phyloP scores from a whole-genome alignment of 768 basidiomycete genomes.

The Fistulinella prunicolor region DNA sequence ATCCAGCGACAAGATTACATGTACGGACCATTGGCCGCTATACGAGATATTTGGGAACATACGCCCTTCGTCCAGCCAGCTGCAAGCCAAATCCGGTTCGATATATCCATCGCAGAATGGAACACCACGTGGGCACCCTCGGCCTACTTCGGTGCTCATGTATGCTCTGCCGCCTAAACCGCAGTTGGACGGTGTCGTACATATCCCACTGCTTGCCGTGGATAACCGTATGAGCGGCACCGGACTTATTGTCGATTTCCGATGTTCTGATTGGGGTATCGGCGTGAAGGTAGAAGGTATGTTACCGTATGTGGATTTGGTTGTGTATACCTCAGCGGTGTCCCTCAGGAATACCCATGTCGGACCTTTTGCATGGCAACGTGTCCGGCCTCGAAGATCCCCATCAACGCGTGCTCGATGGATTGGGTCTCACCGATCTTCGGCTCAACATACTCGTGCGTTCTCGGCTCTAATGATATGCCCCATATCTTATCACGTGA shows the following conservation, averaged over 20 bases:
- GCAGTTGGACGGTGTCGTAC: conserved; percentile 18
- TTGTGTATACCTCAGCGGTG: background rate
- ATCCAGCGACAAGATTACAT: conserved; percentile 28
- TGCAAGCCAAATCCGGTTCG: background rate
- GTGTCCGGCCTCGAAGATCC: conserved; percentile 18
- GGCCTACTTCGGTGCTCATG: conserved; percentile 5
- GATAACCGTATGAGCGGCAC: conserved; percentile 22
- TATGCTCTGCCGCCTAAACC: conserved; percentile 21
- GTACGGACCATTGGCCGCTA: conserved; percentile 25
- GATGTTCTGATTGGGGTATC: conserved; percentile 21
- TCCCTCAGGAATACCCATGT: conserved; percentile 23
- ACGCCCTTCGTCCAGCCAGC: background rate
- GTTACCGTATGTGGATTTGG: background rate
- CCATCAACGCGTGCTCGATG: conserved; percentile 21
- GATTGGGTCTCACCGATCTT: conserved; percentile 13
- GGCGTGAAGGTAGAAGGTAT: conserved; percentile 22
- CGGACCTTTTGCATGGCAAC: conserved; percentile 22
- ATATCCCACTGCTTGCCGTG: conserved; percentile 22
- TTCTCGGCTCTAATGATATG: background rate
- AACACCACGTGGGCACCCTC: conserved; percentile 2
- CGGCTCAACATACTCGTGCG: conserved; percentile 25
- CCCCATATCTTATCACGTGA: background rate
- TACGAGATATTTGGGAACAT: conserved; percentile 24
- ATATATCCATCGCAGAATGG: background rate
- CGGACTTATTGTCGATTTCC: conserved; percentile 18